These are phyloP conservation scores for Stemphylium vesicarium DNA, from an alignment of 2,329 filamentous ascomycete genomes.

Conservation along the genomic window DNA sequence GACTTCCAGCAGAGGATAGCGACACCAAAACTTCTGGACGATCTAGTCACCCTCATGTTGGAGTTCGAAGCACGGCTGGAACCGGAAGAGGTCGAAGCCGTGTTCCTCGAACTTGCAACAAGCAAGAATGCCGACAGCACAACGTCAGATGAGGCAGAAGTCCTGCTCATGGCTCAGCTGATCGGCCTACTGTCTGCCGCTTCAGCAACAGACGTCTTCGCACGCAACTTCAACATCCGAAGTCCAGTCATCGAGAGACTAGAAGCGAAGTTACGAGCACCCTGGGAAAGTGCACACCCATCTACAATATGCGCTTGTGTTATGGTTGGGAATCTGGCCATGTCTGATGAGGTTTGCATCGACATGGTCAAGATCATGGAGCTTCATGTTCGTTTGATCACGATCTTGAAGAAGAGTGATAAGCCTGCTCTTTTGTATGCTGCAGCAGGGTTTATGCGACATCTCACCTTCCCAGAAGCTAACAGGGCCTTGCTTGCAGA, in stretches of 20 bases:
- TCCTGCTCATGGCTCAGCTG: constrained; percentile 40
- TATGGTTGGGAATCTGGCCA: constrained; percentile 48
- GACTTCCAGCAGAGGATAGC: constrained; percentile 44
- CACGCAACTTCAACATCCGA: constrained; percentile 30
- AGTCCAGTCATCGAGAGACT: constrained; percentile 38
- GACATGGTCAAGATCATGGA: constrained; percentile 44
- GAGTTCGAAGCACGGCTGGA: constrained; percentile 40
- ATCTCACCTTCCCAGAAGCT: constrained; percentile 44
- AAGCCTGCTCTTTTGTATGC: constrained; percentile 45
- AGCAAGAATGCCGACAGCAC: constrained; percentile 32
- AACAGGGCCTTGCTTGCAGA: constrained; percentile 41
- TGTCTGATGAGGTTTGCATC: constrained; percentile 43
- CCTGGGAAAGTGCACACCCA: constrained; percentile 24
- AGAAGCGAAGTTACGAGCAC: constrained; percentile 30
- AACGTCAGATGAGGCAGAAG: constrained; percentile 31
- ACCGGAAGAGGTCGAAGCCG: constrained; percentile 32
- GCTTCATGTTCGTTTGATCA: constrained; percentile 38
- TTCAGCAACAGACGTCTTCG: constrained; percentile 45
- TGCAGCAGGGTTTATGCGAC: constrained; percentile 46
- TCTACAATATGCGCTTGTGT: constrained; percentile 46
- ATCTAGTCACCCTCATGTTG: constrained; percentile 39
- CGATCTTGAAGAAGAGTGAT: constrained; percentile 32
- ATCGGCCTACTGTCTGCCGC: constrained; percentile 41
- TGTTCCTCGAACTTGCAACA: constrained; percentile 37
- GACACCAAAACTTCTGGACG: constrained; percentile 36